phyloP scores from a whole-genome alignment of 768 basidiomycete species.

The Russula dissimulans region DNA sequence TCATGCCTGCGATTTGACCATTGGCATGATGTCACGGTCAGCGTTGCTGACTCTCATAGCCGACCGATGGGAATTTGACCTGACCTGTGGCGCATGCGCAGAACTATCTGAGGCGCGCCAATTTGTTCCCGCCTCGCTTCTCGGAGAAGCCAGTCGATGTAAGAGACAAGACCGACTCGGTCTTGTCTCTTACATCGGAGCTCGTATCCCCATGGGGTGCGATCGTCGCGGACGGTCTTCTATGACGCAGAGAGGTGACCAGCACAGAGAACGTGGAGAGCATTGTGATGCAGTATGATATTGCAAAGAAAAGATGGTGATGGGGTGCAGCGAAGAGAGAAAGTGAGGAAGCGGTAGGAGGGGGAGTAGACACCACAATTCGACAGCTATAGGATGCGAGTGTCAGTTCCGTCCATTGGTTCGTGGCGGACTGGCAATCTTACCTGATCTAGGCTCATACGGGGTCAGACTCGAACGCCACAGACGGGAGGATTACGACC shows the following conservation, averaged over 20 bases:
- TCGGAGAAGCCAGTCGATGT: no score
- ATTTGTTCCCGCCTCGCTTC: neutral
- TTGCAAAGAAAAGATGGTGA: no score
- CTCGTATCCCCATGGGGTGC: neutral
- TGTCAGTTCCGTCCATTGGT: no score
- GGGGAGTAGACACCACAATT: no score
- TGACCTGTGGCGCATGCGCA: neutral
- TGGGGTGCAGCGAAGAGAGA: no score
- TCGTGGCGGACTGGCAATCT: neutral
- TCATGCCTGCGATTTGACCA: neutral
- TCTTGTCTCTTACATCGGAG: neutral
- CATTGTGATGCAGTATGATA: no score
- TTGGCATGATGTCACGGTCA: neutral
- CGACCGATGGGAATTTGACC: neutral
- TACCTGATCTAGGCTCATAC: neutral
- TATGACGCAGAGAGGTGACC: constrained; percentile 3
- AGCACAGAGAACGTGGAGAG: no score
- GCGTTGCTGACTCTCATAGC: no score
- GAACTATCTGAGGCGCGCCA: neutral
- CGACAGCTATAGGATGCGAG: no score
- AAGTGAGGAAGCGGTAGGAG: no score
- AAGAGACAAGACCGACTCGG: no score
- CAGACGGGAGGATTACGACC: neutral
- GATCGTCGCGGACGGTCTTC: neutral
- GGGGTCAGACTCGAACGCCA: neutral